Evolutionary conservation across 2,329 filamentous ascomycete species (phyloP).

Genomic region (Exophiala phaeomuriformis): DNA sequence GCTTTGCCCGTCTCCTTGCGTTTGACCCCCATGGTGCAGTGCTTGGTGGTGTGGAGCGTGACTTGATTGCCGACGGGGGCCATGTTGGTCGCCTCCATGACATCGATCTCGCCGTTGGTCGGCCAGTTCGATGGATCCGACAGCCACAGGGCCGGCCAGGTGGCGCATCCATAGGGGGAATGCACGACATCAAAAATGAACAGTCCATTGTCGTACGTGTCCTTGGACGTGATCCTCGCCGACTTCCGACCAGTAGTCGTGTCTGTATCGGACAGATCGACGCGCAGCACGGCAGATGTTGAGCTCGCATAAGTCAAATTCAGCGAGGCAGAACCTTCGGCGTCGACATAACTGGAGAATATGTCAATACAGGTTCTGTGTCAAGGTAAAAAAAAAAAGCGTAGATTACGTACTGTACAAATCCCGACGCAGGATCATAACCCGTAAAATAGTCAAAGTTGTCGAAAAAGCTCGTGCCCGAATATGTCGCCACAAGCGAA

Average conservation of each 20-base stretch:
- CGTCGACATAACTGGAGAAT: constrained; percentile 36
- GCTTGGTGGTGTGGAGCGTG: constrained; percentile 43
- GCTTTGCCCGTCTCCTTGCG: constrained; percentile 45
- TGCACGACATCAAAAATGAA: constrained; percentile 67
- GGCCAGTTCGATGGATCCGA: constrained; percentile 49
- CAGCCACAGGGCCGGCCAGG: constrained; percentile 61
- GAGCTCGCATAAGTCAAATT: constrained; percentile 57
- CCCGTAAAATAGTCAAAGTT: constrained; percentile 41
- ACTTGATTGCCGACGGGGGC: constrained; percentile 39
- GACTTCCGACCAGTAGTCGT: constrained; percentile 57
- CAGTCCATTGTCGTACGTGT: constrained; percentile 57
- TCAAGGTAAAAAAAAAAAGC: neutral
- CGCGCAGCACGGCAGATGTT: constrained; percentile 51
- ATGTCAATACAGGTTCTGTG: neutral
- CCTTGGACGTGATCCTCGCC: constrained; percentile 64
- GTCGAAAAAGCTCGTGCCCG: constrained; percentile 39
- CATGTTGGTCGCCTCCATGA: constrained; percentile 49
- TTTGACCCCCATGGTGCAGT: constrained; percentile 31
- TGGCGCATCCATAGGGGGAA: constrained; percentile 65
- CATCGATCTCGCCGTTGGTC: constrained; percentile 43
- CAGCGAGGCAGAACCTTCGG: constrained; percentile 29
- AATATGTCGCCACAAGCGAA: constrained; percentile 37
- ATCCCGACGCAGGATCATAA: constrained; percentile 40
- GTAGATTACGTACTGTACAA: constrained; percentile 41
- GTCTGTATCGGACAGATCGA: constrained; percentile 54